phyloP scores from a whole-genome alignment of 148 eudicot genomes.

The Diospyros kaki region DNA sequence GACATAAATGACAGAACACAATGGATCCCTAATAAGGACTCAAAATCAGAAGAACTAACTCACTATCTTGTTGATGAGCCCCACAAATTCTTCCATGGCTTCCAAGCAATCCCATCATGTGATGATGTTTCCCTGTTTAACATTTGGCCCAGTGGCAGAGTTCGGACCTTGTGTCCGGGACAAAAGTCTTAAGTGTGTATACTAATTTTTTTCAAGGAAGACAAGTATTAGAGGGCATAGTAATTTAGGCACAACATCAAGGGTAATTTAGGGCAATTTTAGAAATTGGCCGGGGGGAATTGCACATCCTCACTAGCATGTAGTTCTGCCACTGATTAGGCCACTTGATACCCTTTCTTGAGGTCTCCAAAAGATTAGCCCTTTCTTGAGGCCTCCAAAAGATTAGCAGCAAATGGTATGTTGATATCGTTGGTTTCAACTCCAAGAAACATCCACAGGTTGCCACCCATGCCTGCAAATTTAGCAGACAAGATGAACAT shows the following conservation, averaged over 20 bases:
- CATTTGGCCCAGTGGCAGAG: slow-evolving; percentile 23
- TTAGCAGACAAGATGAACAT: slow-evolving; percentile 20
- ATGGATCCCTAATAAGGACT: background rate
- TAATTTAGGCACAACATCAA: too few species aligned
- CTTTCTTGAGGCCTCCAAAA: slow-evolving; percentile 25
- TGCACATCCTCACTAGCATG: too few species aligned
- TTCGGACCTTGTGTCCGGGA: too few species aligned
- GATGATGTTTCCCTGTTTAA: slow-evolving; percentile 39
- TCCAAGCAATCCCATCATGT: slow-evolving; percentile 17
- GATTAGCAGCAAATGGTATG: slow-evolving; percentile 31
- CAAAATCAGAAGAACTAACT: background rate
- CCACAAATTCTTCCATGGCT: background rate
- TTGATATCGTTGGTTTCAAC: slow-evolving; percentile 36
- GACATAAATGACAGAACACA: background rate
- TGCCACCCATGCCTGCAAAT: slow-evolving; percentile 30
- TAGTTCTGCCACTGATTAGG: too few species aligned
- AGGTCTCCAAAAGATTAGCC: slow-evolving; percentile 30
- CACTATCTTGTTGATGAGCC: background rate
- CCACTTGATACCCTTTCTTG: slow-evolving; percentile 40
- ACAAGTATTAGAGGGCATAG: too few species aligned
- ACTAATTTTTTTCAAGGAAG: too few species aligned
- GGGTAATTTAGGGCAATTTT: too few species aligned
- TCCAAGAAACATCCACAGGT: slow-evolving; percentile 35
- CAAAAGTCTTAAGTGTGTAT: too few species aligned
- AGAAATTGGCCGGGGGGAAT: too few species aligned